These are phyloP conservation scores for Coffea canephora DNA, from an alignment of 257 asterid genomes.

Conservation along the genomic window DNA sequence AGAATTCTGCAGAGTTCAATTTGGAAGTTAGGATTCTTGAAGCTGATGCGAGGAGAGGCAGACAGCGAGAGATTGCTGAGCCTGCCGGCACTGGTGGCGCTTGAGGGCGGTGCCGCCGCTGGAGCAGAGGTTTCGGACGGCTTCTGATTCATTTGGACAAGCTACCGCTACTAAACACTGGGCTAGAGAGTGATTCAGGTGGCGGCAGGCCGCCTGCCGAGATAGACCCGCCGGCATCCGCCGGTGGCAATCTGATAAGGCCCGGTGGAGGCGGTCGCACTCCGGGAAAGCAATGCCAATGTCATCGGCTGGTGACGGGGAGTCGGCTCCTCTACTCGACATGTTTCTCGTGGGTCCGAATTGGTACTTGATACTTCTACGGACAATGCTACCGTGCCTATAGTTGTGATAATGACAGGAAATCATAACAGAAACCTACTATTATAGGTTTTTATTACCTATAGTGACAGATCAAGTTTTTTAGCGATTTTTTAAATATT, in stretches of 20 bases:
- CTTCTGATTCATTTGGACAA: conserved; percentile 71
- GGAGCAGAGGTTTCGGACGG: conserved; percentile 75
- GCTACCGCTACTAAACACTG: conserved; percentile 65
- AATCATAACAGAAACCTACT: no score
- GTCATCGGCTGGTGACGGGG: conserved; percentile 8
- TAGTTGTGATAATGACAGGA: no score
- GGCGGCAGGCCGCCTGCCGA: conserved; percentile 81
- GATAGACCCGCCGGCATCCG: conserved; percentile 57
- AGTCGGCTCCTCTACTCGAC: not conserved
- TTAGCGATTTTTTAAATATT: no score
- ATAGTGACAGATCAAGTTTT: no score
- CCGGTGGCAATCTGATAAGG: conserved; percentile 69
- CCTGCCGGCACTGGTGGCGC: conserved; percentile 79
- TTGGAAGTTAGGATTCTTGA: conserved; percentile 4
- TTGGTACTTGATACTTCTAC: not conserved
- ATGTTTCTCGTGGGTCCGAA: not conserved
- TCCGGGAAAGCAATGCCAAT: conserved; percentile 19
- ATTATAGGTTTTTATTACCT: no score
- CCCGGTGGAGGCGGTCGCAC: conserved; percentile 64
- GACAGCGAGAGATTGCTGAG: conserved; percentile 63
- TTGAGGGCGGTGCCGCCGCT: conserved; percentile 87
- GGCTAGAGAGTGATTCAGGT: conserved; percentile 71
- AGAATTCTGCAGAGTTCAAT: no score
- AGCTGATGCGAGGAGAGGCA: conserved; percentile 60
- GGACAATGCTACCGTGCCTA: no score